Conservation (phyloP, 2,329 filamentous ascomycete species). For the Ascochyta rabiei region DNA sequence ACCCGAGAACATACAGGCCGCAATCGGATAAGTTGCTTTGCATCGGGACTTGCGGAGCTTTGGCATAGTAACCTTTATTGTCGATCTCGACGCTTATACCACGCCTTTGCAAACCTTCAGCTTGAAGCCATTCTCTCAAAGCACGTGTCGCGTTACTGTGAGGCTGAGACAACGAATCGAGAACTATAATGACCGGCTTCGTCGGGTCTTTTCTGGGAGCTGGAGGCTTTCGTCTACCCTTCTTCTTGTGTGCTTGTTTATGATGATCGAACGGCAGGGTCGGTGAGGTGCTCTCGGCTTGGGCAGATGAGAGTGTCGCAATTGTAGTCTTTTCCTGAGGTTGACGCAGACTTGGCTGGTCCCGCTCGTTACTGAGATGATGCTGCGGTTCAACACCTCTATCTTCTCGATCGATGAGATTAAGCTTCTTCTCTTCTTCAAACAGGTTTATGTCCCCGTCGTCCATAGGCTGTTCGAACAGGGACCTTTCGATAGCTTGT, state of each 20-base stretch:
- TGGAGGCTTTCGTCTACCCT: constrained; percentile 25
- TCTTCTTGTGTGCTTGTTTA: constrained; percentile 23
- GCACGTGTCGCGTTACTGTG: constrained; percentile 64
- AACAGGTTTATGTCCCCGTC: constrained; percentile 28
- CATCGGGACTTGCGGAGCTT: constrained; percentile 66
- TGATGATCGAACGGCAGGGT: not conserved
- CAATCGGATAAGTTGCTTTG: constrained; percentile 90
- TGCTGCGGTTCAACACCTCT: not conserved
- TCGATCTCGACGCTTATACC: constrained; percentile 54
- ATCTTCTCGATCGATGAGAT: constrained; percentile 29
- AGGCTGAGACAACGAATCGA: constrained; percentile 78
- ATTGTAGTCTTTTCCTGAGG: no score
- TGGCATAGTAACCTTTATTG: constrained; percentile 69
- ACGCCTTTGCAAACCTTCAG: constrained; percentile 73
- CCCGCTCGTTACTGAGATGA: not conserved
- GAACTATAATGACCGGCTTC: constrained; percentile 74
- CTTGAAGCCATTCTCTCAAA: constrained; percentile 77
- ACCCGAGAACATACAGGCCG: constrained; percentile 83
- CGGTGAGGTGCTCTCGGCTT: not conserved
- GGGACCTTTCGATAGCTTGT: not conserved
- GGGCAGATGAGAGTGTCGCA: not conserved
- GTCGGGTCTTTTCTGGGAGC: constrained; percentile 41
- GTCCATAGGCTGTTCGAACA: not conserved
- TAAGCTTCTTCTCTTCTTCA: constrained; percentile 27
- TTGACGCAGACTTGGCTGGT: not conserved